Evolutionary conservation across 2,329 filamentous ascomycete species (phyloP).

Genomic region (Colletotrichum cordylinicola): DNA sequence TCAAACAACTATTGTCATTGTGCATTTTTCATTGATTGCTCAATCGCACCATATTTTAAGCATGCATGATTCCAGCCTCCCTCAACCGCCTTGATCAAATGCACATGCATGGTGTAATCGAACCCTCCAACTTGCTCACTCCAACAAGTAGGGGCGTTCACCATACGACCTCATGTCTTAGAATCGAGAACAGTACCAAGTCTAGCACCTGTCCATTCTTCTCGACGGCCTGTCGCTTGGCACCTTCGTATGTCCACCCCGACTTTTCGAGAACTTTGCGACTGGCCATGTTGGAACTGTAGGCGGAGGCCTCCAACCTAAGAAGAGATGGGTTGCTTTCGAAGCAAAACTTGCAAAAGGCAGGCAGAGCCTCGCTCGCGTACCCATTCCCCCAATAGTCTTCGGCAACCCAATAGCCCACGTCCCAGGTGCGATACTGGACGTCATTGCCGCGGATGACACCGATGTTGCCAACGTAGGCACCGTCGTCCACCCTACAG

Average conservation of each 20-base stretch:
- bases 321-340: slow-evolving; percentile 42
- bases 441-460: slow-evolving; percentile 40
- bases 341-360: slow-evolving; percentile 50
- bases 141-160: background rate
- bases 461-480: slow-evolving; percentile 47
- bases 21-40: background rate
- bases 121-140: background rate
- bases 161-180: slow-evolving; percentile 36
- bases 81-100: background rate
- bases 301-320: slow-evolving; percentile 46
- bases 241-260: slow-evolving; percentile 51
- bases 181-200: slow-evolving; percentile 40
- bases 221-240: slow-evolving; percentile 41
- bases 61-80: background rate
- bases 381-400: slow-evolving; percentile 52
- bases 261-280: slow-evolving; percentile 44
- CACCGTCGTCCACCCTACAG: slow-evolving; percentile 33
- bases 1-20: background rate
- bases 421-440: slow-evolving; percentile 48
- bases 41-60: background rate
- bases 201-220: slow-evolving; percentile 49
- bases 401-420: slow-evolving; percentile 55
- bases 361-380: slow-evolving; percentile 43
- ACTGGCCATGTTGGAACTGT: slow-evolving; percentile 46
- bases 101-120: background rate